Percentiles rank a stretch among this genome's conserved stretches.
Evolutionary conservation across 2,329 filamentous ascomycete species (phyloP).

Genomic region (Aureobasidium sp.): DNA sequence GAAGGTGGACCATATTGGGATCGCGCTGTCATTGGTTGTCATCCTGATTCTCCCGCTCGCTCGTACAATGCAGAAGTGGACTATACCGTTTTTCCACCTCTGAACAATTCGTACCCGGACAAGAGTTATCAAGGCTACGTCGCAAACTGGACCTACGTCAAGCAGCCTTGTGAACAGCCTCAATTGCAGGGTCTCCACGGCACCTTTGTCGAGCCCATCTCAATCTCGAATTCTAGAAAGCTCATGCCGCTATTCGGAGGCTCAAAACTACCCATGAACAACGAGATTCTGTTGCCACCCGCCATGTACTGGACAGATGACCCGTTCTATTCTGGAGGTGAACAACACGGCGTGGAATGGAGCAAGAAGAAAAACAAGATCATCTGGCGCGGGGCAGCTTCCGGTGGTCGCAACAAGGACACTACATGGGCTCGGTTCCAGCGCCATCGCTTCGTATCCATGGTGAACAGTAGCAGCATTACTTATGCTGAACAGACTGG

Average conservation of each 20-base stretch:
- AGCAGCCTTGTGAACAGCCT: slow-evolving; percentile 40
- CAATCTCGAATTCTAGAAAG: slow-evolving; percentile 36
- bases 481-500: slow-evolving; percentile 39
- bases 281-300: slow-evolving; percentile 46
- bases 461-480: slow-evolving; percentile 62
- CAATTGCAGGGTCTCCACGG: slow-evolving; percentile 41
- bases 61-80: slow-evolving; percentile 29
- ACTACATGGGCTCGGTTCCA: slow-evolving; percentile 67
- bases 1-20: slow-evolving; percentile 36
- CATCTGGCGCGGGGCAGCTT: slow-evolving; percentile 44
- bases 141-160: slow-evolving; percentile 40
- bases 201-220: slow-evolving; percentile 43
- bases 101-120: slow-evolving; percentile 25
- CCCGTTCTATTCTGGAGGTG: slow-evolving; percentile 36
- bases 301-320: slow-evolving; percentile 45
- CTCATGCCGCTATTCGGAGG: slow-evolving; percentile 46
- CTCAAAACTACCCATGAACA: slow-evolving; percentile 45
- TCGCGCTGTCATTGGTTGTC: slow-evolving; percentile 36
- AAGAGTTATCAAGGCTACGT: slow-evolving; percentile 40
- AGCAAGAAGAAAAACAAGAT: slow-evolving; percentile 34
- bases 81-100: slow-evolving; percentile 32
- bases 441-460: slow-evolving; percentile 65
- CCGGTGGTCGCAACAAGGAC: slow-evolving; percentile 40
- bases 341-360: slow-evolving; percentile 36
- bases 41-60: slow-evolving; percentile 32